A percentile compares a stretch with the other conserved stretches of the same genome.
These are phyloP conservation scores for Hanseniaspora pseudoguilliermondii DNA, from an alignment of 805 yeast genomes.

Conservation along the genomic window DNA sequence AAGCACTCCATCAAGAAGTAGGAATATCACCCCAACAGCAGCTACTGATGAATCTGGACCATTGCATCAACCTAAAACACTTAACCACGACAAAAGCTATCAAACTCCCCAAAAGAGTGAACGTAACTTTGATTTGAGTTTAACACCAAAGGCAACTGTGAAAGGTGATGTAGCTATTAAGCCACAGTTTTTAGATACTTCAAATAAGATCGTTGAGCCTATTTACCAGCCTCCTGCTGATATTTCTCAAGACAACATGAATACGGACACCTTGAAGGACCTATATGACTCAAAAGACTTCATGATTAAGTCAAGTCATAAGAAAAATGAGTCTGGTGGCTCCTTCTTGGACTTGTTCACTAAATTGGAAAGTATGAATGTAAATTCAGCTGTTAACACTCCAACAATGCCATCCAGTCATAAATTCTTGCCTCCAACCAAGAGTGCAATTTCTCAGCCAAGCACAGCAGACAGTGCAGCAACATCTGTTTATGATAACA, in stretches of 20 bases:
- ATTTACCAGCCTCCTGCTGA: conserved; percentile 1
- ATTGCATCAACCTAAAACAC: background rate
- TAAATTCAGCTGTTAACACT: background rate
- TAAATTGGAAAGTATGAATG: conserved; percentile 17
- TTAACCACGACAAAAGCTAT: background rate
- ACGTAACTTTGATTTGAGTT: background rate
- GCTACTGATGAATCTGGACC: background rate
- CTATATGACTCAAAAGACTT: background rate
- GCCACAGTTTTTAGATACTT: background rate
- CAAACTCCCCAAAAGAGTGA: background rate
- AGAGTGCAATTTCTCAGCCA: background rate
- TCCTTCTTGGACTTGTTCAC: conserved; percentile 28
- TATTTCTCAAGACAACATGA: background rate
- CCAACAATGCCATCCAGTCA: background rate
- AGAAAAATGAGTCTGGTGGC: conserved; percentile 24
- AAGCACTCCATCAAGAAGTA: background rate
- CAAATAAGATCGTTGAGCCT: background rate
- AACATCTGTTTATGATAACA: conserved; percentile 1
- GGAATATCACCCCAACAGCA: background rate
- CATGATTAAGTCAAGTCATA: conserved; percentile 16
- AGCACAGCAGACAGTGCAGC: conserved; percentile 4
- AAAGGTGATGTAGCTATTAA: background rate
- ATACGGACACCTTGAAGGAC: background rate
- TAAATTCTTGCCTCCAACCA: background rate
- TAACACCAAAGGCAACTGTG: background rate